Conservation (phyloP, 2,329 filamentous ascomycete species). For the Sclerotinia sclerotiorum region DNA sequence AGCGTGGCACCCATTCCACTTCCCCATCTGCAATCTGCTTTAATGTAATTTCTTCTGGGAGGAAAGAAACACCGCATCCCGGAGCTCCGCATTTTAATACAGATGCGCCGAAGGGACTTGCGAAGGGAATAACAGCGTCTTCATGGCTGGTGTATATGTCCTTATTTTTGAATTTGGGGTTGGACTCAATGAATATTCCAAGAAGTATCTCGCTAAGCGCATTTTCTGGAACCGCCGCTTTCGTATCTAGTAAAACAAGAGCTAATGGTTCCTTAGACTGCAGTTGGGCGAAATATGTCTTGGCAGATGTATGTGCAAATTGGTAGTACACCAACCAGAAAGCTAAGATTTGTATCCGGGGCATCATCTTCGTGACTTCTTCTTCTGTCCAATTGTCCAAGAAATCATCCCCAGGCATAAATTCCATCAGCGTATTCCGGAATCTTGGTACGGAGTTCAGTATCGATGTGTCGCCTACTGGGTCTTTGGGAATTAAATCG, state of each 20-base stretch:
- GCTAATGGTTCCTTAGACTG: neutral
- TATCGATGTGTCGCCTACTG: neutral
- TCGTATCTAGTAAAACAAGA: neutral
- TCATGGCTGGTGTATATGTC: neutral
- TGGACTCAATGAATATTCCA: neutral
- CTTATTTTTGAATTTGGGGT: neutral
- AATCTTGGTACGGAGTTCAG: neutral
- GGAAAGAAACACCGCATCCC: neutral
- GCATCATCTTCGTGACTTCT: neutral
- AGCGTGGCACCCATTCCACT: neutral
- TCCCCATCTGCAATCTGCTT: neutral
- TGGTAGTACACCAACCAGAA: slow-evolving; percentile 11
- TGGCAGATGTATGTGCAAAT: neutral
- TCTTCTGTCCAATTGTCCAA: neutral
- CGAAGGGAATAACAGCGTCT: neutral
- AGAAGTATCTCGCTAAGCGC: neutral
- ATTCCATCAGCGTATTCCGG: neutral
- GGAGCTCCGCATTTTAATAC: neutral
- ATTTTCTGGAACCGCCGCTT: neutral
- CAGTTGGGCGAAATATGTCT: neutral
- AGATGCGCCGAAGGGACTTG: neutral
- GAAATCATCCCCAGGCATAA: neutral
- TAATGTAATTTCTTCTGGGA: neutral
- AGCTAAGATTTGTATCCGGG: neutral
- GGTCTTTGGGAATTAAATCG: neutral